Evolutionary conservation across 2,329 filamentous ascomycete species (phyloP).

Genomic region (Pezicula carpinea): DNA sequence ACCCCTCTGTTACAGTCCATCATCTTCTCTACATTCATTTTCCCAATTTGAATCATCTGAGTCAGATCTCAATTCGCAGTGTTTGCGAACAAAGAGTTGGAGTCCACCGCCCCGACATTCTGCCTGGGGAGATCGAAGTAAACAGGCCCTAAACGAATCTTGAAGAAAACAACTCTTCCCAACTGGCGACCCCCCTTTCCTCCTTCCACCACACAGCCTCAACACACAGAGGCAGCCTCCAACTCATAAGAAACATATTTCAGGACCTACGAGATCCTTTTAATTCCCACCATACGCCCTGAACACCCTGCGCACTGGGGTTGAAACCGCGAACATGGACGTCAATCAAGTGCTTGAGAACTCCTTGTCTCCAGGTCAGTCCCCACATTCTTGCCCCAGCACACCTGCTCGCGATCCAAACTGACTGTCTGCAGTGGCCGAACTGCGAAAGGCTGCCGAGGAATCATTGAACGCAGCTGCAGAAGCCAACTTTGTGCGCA

Average conservation of each 20-base stretch:
- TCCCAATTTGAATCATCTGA: no score
- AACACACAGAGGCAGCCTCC: not conserved
- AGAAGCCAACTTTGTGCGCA: constrained; percentile 87
- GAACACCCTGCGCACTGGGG: constrained; percentile 18
- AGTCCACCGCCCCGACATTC: no score
- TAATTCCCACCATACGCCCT: constrained; percentile 5
- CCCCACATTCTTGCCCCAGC: constrained; percentile 8
- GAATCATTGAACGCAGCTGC: constrained; percentile 90
- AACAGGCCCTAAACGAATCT: not conserved
- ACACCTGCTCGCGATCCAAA: constrained; percentile 4
- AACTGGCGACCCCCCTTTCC: constrained; percentile 9
- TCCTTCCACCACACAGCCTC: constrained; percentile 3
- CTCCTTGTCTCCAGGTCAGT: constrained; percentile 88
- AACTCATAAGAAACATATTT: not conserved
- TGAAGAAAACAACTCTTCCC: not conserved
- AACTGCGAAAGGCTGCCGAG: constrained; percentile 85
- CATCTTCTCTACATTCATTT: no score
- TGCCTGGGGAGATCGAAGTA: not conserved
- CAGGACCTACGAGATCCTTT: not conserved
- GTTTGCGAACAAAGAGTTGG: no score
- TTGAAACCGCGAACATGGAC: constrained; percentile 64
- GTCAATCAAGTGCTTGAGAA: constrained; percentile 97
- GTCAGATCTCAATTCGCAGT: no score
- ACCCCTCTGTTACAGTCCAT: no score
- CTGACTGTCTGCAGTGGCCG: constrained; percentile 64